Base-by-base conservation (phyloP, 2,329 filamentous ascomycete genomes). In the Blastomyces gilchristii region DNA sequence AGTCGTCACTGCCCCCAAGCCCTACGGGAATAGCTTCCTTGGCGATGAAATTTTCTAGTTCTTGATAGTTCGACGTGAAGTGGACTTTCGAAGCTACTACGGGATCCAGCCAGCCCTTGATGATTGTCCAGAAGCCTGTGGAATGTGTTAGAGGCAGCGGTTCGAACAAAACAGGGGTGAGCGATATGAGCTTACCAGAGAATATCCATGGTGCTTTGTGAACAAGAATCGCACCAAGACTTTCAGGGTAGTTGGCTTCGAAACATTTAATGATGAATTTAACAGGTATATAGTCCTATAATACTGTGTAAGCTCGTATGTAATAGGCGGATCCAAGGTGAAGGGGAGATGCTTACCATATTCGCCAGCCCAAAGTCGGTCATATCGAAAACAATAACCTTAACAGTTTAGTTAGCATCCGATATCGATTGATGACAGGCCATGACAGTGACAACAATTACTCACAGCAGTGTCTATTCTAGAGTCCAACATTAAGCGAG, bases 241-340 rank as follows among this genome's bases (percentile, higher is more conserved):
- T 93, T 75, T 99, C 94, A 0, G 94, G 94, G 70, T 97, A 99
- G 74, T 99, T 97, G 65, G 94, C 94, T 78, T 99, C 94, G 72
- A 99, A 99, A 75, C 92, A 96, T 76, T 96, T 96, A 76, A 99
- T 97, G 88, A 99, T 97, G 78, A 97, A 99, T 72, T 96, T 99
- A 63, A 99, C 90, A 0, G 94, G 93, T 0, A 89, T 85, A 74
- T 97, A 97, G 75, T 99, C 94, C 86, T 88, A 63, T 14, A 14
- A 28, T 25, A 54, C 60, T 4, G 66, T n/a, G 64, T 67, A 58
- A 65, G 63, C 9, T 37, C 31, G 9, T 28, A 18, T 11, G 22
- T 16, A 16, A 50, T 43, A 63, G 74, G 45, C 71, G 70, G 37
- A 58, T 58, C 7, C n/a, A 58, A 45, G 62, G 67, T 11, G 25